Evolutionary conservation across 805 yeast genomes (phyloP).

Genomic region (Clavispora fructus): DNA sequence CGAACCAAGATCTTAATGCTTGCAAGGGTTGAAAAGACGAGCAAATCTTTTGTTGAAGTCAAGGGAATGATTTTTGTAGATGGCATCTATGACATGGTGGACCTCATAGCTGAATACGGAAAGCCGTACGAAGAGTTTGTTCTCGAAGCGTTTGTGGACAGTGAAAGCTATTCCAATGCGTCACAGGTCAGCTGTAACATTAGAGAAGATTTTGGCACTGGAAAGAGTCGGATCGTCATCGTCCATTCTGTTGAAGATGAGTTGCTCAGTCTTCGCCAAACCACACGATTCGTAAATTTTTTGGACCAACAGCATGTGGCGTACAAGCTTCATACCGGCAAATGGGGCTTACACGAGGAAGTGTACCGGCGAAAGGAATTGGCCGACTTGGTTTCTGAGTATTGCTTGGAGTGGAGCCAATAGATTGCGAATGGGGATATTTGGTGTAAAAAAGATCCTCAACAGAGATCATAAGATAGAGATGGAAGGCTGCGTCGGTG

Average conservation of each 20-base stretch:
- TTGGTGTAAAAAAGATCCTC: too few species aligned
- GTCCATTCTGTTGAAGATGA: constrained; percentile 68
- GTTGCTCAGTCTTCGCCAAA: constrained; percentile 49
- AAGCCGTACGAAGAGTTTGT: constrained; percentile 49
- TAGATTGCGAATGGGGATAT: not conserved
- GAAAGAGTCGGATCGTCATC: constrained; percentile 21
- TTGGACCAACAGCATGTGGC: constrained; percentile 18
- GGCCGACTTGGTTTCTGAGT: constrained; percentile 15
- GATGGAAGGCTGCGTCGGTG: too few species aligned
- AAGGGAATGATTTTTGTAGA: constrained; percentile 44
- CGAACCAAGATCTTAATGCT: constrained; percentile 14
- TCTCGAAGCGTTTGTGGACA: constrained; percentile 45
- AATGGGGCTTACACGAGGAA: constrained; percentile 62
- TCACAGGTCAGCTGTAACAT: constrained; percentile 19
- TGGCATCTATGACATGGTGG: constrained; percentile 59
- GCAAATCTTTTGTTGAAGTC: not conserved
- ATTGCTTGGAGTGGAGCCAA: not conserved
- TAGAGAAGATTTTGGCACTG: not conserved
- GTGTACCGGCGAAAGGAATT: constrained; percentile 46
- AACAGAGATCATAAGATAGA: too few species aligned
- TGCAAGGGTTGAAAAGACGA: not conserved
- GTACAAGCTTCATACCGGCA: constrained; percentile 16
- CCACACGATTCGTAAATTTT: constrained; percentile 32
- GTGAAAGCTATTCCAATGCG: constrained; percentile 18
- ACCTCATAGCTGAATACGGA: constrained; percentile 57